Percentiles rank a stretch among this genome's conserved stretches.
Conservation (phyloP, 2,329 filamentous ascomycete species). For the Beauveria medogensis region DNA sequence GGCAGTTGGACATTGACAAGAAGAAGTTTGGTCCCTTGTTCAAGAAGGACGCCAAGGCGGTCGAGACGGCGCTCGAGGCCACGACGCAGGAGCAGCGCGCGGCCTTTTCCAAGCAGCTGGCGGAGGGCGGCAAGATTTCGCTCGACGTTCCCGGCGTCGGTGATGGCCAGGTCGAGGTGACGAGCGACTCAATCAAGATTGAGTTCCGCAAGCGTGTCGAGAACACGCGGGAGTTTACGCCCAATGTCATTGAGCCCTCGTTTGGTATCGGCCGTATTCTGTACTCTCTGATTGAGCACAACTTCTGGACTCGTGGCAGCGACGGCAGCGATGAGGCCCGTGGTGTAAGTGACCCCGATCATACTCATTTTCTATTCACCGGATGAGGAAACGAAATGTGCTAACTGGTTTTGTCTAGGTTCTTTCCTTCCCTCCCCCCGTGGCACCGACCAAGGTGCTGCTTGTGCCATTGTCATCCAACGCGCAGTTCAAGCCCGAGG, state of each 20-base stretch:
- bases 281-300: constrained; percentile 88
- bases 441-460: constrained; percentile 93
- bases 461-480: constrained; percentile 83
- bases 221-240: constrained; percentile 82
- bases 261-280: constrained; percentile 95
- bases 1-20: constrained; percentile 79
- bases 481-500: constrained; percentile 68
- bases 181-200: constrained; percentile 72
- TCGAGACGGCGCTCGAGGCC: constrained; percentile 70
- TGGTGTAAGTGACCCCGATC: constrained; percentile 54
- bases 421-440: constrained; percentile 47
- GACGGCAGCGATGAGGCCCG: constrained; percentile 63
- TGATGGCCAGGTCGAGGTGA: constrained; percentile 69
- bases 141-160: constrained; percentile 62
- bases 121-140: constrained; percentile 64
- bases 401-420: constrained; percentile 29
- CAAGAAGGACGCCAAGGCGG: constrained; percentile 85
- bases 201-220: constrained; percentile 77
- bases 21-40: constrained; percentile 94
- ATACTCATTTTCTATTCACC: neutral
- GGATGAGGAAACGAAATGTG: neutral
- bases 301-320: constrained; percentile 75
- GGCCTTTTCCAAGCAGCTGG: constrained; percentile 66
- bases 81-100: constrained; percentile 76
- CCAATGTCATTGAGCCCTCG: constrained; percentile 94